A percentile compares a stretch with the other conserved stretches of the same genome.
These are phyloP conservation scores for Leishmania lainsoni DNA, from an alignment of 208 protist species.

Conservation along the genomic window DNA sequence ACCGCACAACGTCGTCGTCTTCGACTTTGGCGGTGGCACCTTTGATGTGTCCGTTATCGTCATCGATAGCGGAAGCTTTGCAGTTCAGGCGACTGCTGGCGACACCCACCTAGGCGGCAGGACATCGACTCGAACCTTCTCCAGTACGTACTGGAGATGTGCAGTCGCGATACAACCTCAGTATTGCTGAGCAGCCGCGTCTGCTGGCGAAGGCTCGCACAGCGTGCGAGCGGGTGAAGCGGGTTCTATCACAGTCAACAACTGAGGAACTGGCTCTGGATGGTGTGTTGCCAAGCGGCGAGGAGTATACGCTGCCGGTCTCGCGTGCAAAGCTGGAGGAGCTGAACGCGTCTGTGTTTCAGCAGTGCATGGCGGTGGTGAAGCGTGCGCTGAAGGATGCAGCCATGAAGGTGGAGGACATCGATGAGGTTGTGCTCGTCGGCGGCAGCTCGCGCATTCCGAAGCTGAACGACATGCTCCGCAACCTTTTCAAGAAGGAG, in stretches of 20 bases:
- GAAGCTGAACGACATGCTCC: conserved; percentile 92
- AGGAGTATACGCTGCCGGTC: conserved; percentile 96
- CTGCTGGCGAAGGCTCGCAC: conserved; percentile 61
- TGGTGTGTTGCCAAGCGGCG: conserved; percentile 91
- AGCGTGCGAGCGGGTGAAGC: conserved; percentile 95
- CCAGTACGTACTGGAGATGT: conserved; percentile 95
- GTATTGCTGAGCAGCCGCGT: conserved; percentile 38
- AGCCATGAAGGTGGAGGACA: conserved; percentile 68
- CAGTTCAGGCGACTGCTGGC: conserved; percentile 97
- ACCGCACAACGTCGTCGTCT: conserved; percentile 94
- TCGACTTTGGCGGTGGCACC: conserved; percentile 99
- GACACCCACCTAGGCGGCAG: conserved; percentile 99
- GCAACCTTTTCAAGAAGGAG: conserved; percentile 72
- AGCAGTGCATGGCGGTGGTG: conserved; percentile 75
- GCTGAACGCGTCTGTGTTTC: conserved; percentile 86
- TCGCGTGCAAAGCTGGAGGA: conserved; percentile 98
- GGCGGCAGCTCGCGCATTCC: conserved; percentile 98
- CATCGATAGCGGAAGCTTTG: conserved; percentile 97
- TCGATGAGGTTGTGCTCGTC: conserved; percentile 95
- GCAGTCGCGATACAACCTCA: conserved; percentile 89
- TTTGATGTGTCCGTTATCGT: conserved; percentile 99
- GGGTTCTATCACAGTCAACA: conserved; percentile 92
- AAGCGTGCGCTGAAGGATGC: conserved; percentile 90
- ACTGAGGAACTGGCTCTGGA: conserved; percentile 96
- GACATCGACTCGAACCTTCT: conserved; percentile 98